phyloP scores from a whole-genome alignment of 73 alveolate species.

The Paramecium sonneborni region DNA sequence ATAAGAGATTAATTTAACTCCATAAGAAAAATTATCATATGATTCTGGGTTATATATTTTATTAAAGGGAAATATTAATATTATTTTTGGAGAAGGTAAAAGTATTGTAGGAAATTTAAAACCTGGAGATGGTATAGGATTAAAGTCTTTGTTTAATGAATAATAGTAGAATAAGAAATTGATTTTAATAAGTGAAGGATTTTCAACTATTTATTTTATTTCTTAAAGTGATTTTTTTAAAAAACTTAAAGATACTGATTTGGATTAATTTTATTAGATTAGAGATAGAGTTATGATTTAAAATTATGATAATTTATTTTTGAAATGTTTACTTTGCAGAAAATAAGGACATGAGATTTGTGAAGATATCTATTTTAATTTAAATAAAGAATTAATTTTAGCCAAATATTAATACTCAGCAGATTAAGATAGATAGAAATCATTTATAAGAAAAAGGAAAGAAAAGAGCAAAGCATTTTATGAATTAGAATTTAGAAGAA shows the following conservation, averaged over 20 bases:
- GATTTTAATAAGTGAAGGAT: not conserved
- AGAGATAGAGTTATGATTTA: not conserved
- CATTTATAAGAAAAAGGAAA: not conserved
- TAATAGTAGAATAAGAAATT: not conserved
- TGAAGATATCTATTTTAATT: not conserved
- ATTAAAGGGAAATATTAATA: not conserved
- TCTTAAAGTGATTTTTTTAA: not conserved
- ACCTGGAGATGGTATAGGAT: conserved; percentile 25
- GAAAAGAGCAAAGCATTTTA: not conserved
- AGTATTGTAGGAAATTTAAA: not conserved
- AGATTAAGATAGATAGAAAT: not conserved
- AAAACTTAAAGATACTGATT: not conserved
- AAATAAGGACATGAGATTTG: conserved; percentile 46
- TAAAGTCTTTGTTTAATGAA: not conserved
- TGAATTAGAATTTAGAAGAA: not conserved
- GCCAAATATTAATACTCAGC: not conserved
- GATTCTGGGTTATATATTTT: not conserved
- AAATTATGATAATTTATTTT: not conserved
- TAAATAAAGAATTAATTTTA: not conserved
- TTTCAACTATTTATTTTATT: conserved; percentile 2
- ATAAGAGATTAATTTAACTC: conserved; percentile 1
- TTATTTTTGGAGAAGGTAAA: not conserved
- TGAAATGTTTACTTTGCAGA: conserved; percentile 33
- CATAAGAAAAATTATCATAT: not conserved
- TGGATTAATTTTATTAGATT: not conserved